phyloP scores from a whole-genome alignment of 352 stramenopile genomes.

The Plasmopara halstedii region DNA sequence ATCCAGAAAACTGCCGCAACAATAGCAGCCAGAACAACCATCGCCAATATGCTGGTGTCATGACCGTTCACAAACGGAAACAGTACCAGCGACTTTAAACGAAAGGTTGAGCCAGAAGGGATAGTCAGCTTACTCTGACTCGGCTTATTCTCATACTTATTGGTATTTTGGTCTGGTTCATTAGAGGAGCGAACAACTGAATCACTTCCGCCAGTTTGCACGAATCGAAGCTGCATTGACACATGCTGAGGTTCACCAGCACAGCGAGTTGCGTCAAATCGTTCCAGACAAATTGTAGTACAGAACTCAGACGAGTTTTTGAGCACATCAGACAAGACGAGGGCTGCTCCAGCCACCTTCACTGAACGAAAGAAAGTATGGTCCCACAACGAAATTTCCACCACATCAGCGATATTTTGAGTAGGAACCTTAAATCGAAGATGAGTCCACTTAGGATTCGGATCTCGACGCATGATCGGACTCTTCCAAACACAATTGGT shows the following conservation, averaged over 20 bases:
- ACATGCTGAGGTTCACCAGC: constrained; percentile 28
- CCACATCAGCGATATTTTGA: constrained; percentile 23
- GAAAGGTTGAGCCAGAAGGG: constrained; percentile 1
- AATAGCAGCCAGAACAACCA: constrained; percentile 31
- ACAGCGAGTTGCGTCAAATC: constrained; percentile 23
- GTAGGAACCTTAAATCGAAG: constrained; percentile 33
- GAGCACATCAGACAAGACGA: constrained; percentile 39
- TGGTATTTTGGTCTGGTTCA: constrained; percentile 15
- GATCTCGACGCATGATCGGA: constrained; percentile 29
- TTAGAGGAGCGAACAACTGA: constrained; percentile 12
- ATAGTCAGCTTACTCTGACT: constrained; percentile 5
- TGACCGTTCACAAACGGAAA: constrained; percentile 21
- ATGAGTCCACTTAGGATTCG: constrained; percentile 34
- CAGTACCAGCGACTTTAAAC: constrained; percentile 27
- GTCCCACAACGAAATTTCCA: constrained; percentile 65
- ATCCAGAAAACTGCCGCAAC: constrained; percentile 31
- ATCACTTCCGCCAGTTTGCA: constrained; percentile 12
- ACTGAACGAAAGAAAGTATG: constrained; percentile 51
- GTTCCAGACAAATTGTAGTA: constrained; percentile 42
- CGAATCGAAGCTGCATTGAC: constrained; percentile 27
- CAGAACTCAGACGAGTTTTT: constrained; percentile 29
- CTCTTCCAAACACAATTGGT: constrained; percentile 39
- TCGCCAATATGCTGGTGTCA: constrained; percentile 22
- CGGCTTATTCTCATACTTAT: constrained; percentile 5
- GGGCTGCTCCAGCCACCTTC: constrained; percentile 40